phyloP scores from a whole-genome alignment of 768 basidiomycete genomes.

The Termitomyces sp. region DNA sequence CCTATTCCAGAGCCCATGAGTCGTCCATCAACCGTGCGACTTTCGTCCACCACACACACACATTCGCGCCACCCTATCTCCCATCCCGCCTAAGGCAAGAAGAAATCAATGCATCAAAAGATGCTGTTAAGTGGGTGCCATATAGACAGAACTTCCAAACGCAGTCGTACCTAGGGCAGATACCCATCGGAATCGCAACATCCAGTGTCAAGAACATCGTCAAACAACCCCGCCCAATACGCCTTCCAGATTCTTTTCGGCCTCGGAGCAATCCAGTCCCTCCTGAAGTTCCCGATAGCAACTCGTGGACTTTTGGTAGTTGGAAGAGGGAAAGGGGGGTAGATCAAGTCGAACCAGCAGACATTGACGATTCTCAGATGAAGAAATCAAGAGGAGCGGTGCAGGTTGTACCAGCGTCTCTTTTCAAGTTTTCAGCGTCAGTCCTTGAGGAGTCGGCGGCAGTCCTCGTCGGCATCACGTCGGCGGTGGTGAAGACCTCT shows the following conservation, averaged over 20 bases:
- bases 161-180: not conserved
- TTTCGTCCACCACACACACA: not conserved
- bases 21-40: not conserved
- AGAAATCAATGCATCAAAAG: not conserved
- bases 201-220: not conserved
- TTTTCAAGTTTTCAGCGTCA: not conserved
- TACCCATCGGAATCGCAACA: not conserved
- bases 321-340: not conserved
- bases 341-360: not conserved
- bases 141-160: not conserved
- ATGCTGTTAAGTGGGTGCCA: not conserved
- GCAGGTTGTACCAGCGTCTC: not conserved
- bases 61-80: not conserved
- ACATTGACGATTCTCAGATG: not conserved
- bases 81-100: not conserved
- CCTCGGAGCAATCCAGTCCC: not conserved
- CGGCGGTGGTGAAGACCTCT: not conserved
- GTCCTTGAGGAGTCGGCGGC: not conserved
- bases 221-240: not conserved
- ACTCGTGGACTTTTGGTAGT: not conserved
- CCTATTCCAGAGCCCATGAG: no score
- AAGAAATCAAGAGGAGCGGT: not conserved
- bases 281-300: not conserved
- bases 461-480: not conserved
- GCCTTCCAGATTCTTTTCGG: not conserved